These are phyloP conservation scores for Aspergillus tanneri DNA, from an alignment of 2,329 filamentous ascomycete genomes.

Conservation along the genomic window DNA sequence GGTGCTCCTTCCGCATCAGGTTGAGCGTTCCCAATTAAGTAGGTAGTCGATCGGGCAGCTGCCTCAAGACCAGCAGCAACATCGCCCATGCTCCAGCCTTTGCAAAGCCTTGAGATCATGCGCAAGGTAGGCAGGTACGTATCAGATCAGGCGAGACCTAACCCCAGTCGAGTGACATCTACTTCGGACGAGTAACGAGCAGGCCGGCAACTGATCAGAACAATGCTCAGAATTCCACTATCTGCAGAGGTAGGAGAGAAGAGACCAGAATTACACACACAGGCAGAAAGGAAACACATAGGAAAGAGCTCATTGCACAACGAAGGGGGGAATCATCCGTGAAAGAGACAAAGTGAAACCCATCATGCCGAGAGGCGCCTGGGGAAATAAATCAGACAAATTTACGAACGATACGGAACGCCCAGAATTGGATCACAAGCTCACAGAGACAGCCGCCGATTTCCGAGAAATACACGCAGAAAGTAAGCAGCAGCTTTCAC, in stretches of 20 bases:
- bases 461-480: slow-evolving; percentile 11
- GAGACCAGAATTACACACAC: neutral
- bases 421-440: slow-evolving; percentile 10
- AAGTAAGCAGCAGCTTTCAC: slow-evolving; percentile 12
- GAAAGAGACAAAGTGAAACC: slow-evolving; percentile 16
- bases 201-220: no score
- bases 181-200: no score
- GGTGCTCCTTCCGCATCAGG: slow-evolving; percentile 3
- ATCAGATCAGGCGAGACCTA: no score
- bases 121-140: no score
- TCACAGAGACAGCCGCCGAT: slow-evolving; percentile 9
- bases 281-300: neutral
- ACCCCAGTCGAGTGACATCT: no score
- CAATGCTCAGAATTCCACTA: neutral
- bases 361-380: slow-evolving; percentile 8
- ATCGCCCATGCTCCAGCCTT: no score
- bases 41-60: no score
- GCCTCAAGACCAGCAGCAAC: no score
- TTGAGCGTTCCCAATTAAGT: no score
- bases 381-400: slow-evolving; percentile 6
- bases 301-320: slow-evolving; percentile 14
- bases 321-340: slow-evolving; percentile 35
- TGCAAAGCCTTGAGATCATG: no score
- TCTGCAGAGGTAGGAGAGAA: neutral
- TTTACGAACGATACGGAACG: slow-evolving; percentile 18